Percentiles rank a stretch among this genome's conserved stretches.
Evolutionary conservation across 2,329 filamentous ascomycete species (phyloP).

Genomic region (Coleophoma crateriformis): DNA sequence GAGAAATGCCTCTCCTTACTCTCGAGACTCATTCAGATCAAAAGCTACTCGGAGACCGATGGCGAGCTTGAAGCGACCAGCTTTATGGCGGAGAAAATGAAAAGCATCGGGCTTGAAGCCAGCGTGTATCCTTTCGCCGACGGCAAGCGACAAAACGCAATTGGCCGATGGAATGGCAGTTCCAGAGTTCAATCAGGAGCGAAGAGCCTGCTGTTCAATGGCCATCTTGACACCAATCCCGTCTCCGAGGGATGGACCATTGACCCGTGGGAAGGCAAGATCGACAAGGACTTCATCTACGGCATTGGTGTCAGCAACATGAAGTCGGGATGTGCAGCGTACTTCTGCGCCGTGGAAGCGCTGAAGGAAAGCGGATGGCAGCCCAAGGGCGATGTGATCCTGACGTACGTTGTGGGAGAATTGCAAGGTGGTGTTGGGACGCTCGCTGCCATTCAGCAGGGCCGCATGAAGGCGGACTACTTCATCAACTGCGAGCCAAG

Average conservation of each 20-base stretch:
- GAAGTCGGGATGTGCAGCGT: conserved; percentile 24
- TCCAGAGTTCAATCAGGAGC: not conserved
- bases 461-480: not conserved
- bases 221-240: conserved; percentile 25
- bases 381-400: not conserved
- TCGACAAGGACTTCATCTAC: conserved; percentile 23
- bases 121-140: not conserved
- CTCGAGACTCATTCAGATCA: not conserved
- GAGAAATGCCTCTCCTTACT: not conserved
- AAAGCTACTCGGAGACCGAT: not conserved
- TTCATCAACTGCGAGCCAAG: conserved; percentile 1
- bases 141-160: not conserved
- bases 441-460: not conserved
- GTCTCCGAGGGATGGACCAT: conserved; percentile 25
- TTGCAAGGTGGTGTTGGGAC: not conserved
- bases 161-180: not conserved
- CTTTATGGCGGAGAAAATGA: not conserved
- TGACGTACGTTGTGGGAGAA: conserved; percentile 1
- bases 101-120: not conserved
- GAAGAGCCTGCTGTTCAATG: conserved; percentile 18
- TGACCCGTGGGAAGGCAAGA: conserved; percentile 24
- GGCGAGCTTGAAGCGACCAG: not conserved
- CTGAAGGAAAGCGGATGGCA: not conserved
- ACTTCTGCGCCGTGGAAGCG: not conserved
- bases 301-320: conserved; percentile 25